A percentile compares a stretch with the other conserved stretches of the same genome.
These are phyloP conservation scores for Boletus sensibilis DNA, from an alignment of 768 basidiomycete genomes.

Conservation along the genomic window DNA sequence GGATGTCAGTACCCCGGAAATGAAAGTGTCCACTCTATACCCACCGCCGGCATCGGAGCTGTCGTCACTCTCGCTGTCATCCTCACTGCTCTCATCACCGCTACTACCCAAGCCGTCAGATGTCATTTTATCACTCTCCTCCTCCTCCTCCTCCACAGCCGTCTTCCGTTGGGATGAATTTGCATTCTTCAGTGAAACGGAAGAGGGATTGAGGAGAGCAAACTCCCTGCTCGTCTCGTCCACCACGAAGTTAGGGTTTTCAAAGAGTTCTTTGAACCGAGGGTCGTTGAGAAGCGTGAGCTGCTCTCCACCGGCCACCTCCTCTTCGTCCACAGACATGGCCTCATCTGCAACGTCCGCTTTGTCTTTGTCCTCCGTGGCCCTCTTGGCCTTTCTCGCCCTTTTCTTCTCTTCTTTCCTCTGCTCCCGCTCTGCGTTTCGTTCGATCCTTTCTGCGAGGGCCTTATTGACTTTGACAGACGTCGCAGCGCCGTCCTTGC, in stretches of 20 bases:
- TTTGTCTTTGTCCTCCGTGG: conserved; percentile 34
- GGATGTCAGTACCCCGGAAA: conserved; percentile 1
- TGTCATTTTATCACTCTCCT: conserved; percentile 73
- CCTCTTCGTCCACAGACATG: conserved; percentile 33
- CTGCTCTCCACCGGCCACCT: conserved; percentile 21
- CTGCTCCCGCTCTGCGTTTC: conserved; percentile 54
- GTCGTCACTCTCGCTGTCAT: conserved; percentile 42
- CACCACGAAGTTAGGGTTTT: conserved; percentile 88
- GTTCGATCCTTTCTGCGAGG: conserved; percentile 76
- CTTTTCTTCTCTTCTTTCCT: conserved; percentile 57
- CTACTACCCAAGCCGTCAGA: conserved; percentile 52
- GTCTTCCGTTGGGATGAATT: conserved; percentile 53
- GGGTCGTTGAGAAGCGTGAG: conserved; percentile 73
- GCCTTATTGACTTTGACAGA: conserved; percentile 60
- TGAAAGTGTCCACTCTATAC: conserved; percentile 16
- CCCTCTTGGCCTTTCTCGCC: conserved; percentile 42
- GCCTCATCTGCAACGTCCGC: conserved; percentile 33
- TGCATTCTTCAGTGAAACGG: conserved; percentile 53
- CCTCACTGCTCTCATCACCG: conserved; percentile 45
- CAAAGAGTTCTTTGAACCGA: conserved; percentile 88
- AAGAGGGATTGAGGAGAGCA: conserved; percentile 89
- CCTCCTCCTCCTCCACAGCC: conserved; percentile 85
- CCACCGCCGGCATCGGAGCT: conserved; percentile 61
- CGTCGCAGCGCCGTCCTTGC: conserved; percentile 48
- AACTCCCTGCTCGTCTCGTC: conserved; percentile 88